phyloP scores from a whole-genome alignment of 2,329 filamentous ascomycete genomes.

The Myriangium duriaei region DNA sequence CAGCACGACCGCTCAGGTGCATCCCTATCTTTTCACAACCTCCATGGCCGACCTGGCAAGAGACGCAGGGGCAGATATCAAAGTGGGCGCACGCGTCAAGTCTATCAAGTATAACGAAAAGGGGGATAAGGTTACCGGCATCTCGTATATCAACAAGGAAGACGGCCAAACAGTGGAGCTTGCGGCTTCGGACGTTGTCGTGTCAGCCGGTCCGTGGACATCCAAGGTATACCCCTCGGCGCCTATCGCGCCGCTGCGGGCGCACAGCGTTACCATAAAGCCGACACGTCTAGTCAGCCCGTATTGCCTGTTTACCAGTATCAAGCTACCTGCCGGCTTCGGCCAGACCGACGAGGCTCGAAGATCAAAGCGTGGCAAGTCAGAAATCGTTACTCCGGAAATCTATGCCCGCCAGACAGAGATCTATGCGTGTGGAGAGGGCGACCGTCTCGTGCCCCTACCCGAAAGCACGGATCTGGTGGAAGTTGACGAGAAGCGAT shows the following conservation, averaged over 20 bases:
- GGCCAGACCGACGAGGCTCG: conserved; percentile 35
- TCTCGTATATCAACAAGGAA: conserved; percentile 49
- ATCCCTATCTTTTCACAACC: conserved; percentile 82
- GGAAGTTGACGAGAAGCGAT: conserved; percentile 59
- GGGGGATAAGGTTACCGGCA: conserved; percentile 41
- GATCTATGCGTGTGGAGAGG: conserved; percentile 89
- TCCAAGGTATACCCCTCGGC: conserved; percentile 38
- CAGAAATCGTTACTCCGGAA: conserved; percentile 65
- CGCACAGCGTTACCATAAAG: conserved; percentile 50
- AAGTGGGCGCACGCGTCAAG: conserved; percentile 53
- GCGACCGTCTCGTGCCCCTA: conserved; percentile 61
- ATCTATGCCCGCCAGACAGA: conserved; percentile 85
- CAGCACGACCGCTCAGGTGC: conserved; percentile 79
- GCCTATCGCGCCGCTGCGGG: conserved; percentile 48
- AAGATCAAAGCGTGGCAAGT: conserved; percentile 41
- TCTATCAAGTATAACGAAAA: conserved; percentile 43
- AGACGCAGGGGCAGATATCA: conserved; percentile 46
- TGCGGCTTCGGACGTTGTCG: conserved; percentile 43
- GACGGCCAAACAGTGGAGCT: conserved; percentile 36
- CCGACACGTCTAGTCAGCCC: conserved; percentile 50
- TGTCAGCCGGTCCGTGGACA: conserved; percentile 53
- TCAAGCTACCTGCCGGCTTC: conserved; percentile 57
- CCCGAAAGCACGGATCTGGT: conserved; percentile 67
- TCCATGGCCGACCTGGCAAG: conserved; percentile 65
- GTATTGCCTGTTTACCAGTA: conserved; percentile 77